Evolutionary conservation across 345 rosid species (phyloP).

Genomic region (Eutrema yunnanense): DNA sequence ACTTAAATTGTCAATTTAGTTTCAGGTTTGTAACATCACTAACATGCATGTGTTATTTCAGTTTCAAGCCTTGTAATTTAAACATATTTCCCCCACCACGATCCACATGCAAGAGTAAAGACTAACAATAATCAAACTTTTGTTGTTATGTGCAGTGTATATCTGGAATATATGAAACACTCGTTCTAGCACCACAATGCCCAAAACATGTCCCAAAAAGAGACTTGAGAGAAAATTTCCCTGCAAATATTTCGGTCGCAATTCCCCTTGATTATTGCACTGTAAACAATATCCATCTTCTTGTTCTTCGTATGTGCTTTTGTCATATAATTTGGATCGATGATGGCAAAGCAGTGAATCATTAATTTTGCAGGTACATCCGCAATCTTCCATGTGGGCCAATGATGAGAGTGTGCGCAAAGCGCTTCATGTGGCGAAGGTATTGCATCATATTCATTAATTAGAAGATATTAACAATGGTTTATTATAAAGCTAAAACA

Average conservation of each 20-base stretch:
- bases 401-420: conserved; percentile 11
- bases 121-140: no score
- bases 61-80: no score
- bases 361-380: not conserved
- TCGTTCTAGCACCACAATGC: not conserved
- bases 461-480: no score
- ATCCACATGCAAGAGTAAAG: no score
- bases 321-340: not conserved
- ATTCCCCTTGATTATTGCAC: not conserved
- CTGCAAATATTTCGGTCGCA: no score
- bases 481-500: no score
- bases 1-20: no score
- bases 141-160: not conserved
- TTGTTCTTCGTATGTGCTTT: not conserved
- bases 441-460: not conserved
- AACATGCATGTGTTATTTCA: no score
- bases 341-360: not conserved
- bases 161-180: not conserved
- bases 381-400: not conserved
- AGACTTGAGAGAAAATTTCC: not conserved
- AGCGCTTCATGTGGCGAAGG: conserved; percentile 12
- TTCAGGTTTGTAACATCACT: no score
- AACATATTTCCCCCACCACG: no score
- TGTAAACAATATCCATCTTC: not conserved
- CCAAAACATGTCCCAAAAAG: not conserved